Base-by-base conservation (phyloP, 1,139 yeast genomes). In the Waltiozyma sp. region DNA sequence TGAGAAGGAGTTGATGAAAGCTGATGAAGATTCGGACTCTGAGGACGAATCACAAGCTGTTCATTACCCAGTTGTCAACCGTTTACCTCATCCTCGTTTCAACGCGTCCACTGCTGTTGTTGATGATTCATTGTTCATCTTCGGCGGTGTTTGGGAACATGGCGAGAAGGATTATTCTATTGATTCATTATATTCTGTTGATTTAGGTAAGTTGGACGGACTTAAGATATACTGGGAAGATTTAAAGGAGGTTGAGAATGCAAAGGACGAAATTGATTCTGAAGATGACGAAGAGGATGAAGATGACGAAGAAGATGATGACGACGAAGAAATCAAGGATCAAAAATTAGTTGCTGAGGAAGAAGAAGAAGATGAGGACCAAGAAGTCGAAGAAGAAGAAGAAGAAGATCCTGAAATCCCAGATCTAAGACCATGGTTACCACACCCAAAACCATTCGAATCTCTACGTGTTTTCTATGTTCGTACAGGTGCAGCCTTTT, bases 391-490 rank as follows among this genome's bases (percentile, higher is more conserved):
- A 33, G 80, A 72, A 38, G 75, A 60, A 5, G 78, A 66, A 19
- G 80, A 69, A 38, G 81, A 71, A 8, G 85, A 75, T 46, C 78
- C 77, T 36, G 89, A 80, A 49, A 75, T 80, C 54, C 95, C 95
- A 6, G 97, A 91, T 62, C 83, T 83, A 39, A 75, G 95, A 61
- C 96, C 96, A 23, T 89, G 96, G 95, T 71, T 91, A 48, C 96
- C 97, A 39, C 96, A 88, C 60, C 98, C 98, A 39, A 88, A 89
- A 58, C 82, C 96, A n/a, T 91, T 91, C 57, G 97, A 91, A 63
- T 66, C 76, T 1, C 68, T 89, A 48, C 77, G 96, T 52, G 80
- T 76, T 1, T 91, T 89, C 63, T 91, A 91, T 60, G 69, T 82
- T 34, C 82, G 96, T 57, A 79, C 95, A 1, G 94, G 95, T 44